Conservation (phyloP, 371 early-diverging fungal species). For the Mortierella sp. region DNA sequence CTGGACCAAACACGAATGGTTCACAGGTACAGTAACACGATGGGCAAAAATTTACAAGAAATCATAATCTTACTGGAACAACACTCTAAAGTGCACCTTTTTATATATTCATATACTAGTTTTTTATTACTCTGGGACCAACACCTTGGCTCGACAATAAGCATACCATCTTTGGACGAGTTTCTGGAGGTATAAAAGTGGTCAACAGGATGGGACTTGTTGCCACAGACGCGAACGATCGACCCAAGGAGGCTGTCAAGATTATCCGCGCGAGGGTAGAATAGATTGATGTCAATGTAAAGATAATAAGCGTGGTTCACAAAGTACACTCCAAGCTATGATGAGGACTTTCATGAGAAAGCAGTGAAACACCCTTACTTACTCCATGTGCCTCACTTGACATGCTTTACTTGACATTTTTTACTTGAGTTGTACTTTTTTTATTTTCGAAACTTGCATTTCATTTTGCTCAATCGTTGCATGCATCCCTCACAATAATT, state of each 20-base stretch:
- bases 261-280: slow-evolving; percentile 57
- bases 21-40: slow-evolving; percentile 67
- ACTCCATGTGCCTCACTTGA: too few species aligned
- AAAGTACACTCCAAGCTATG: not conserved
- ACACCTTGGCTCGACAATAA: slow-evolving; percentile 86
- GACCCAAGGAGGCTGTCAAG: slow-evolving; percentile 60
- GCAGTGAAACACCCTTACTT: not conserved
- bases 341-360: not conserved
- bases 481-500: too few species aligned
- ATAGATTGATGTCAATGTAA: too few species aligned
- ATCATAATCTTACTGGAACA: not conserved
- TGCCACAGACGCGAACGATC: slow-evolving; percentile 69
- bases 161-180: slow-evolving; percentile 82
- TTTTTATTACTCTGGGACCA: slow-evolving; percentile 76
- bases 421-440: not conserved
- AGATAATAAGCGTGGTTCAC: not conserved
- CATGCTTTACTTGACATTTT: too few species aligned
- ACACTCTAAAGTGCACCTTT: not conserved
- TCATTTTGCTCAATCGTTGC: too few species aligned
- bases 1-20: slow-evolving; percentile 88
- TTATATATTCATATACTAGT: slow-evolving; percentile 58
- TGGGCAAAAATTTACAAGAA: too few species aligned
- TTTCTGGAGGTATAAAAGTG: slow-evolving; percentile 75
- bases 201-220: slow-evolving; percentile 80
- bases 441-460: not conserved